Conservation (phyloP, 1,284 basidiomycete genomes). For the Apiotrichum akiyoshidainum region DNA sequence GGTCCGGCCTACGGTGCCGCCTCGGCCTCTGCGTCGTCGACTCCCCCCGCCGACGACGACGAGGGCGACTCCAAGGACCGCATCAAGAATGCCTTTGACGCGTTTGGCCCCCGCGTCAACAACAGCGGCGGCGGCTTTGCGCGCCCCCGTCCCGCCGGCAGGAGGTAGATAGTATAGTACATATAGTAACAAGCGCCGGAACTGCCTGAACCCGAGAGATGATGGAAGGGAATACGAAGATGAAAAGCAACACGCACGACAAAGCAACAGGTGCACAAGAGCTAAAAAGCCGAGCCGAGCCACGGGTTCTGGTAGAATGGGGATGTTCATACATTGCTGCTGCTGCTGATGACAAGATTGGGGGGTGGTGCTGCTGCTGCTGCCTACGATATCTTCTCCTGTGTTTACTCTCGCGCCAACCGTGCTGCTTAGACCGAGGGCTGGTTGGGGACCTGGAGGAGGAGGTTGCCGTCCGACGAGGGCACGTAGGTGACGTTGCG, state of each 20-base stretch:
- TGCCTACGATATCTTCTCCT: neutral
- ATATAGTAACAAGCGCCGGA: too few relatives aligned
- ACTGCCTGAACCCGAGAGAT: too few relatives aligned
- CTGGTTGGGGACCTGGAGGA: constrained; percentile 74
- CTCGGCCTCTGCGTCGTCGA: constrained; percentile 1
- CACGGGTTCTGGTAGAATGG: constrained; percentile 6
- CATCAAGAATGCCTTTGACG: constrained; percentile 46
- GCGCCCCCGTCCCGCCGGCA: constrained; percentile 45
- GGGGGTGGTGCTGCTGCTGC: neutral
- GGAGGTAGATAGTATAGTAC: constrained; percentile 20
- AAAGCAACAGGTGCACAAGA: neutral
- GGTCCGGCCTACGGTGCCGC: too few relatives aligned
- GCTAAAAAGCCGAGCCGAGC: neutral
- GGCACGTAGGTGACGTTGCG: constrained; percentile 87
- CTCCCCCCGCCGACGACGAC: constrained; percentile 24
- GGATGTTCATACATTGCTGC: constrained; percentile 19
- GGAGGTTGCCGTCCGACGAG: constrained; percentile 69
- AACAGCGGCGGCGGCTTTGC: constrained; percentile 37
- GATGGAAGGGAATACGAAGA: too few relatives aligned
- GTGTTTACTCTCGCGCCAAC: neutral
- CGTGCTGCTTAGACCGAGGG: constrained; percentile 48
- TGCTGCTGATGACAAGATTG: constrained; percentile 14
- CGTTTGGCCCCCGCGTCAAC: constrained; percentile 48
- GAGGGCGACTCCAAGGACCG: constrained; percentile 41
- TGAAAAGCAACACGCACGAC: too few relatives aligned